Evolutionary conservation across 208 protist genomes (phyloP), one percentile per base, ranked within the genome.

Genomic region (Leishmania aethiopica): DNA sequence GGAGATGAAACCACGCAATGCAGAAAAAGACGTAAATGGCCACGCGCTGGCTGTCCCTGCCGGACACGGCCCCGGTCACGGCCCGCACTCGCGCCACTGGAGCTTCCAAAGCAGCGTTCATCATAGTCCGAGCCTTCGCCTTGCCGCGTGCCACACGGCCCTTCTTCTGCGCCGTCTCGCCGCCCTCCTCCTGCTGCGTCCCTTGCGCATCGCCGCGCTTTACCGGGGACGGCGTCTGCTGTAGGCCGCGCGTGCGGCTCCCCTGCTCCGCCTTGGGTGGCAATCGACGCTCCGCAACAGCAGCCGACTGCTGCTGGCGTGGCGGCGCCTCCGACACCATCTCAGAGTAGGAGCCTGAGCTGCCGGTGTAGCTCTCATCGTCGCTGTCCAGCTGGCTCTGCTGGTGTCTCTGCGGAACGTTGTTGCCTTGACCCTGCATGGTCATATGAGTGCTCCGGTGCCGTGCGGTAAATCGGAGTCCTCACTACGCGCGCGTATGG

Each of bases 11-110:
- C 3, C 82, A 79, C 17, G 79, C 25, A 19, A 94, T 73, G 35
- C 80, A 28, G 59, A 95, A 83, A 55, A 92, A 91, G 25, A 92
- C 49, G 49, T 91, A 91, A 15, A 91, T 76, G 72, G 75, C 49
- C 37, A 91, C 70, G 17, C 88, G 89, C 80, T 94, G 91, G 25
- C 73, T 79, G 76, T 90, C 87, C 0, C 77, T 67, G 49, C 84
- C 80, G 35, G 76, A 67, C 10, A 91, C 49, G 1, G 76, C 62
- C 2, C 55, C 67, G 11, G 75, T 59, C 35, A 80, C 83, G 28
- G 70, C 73, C 17, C 80, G 76, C 75, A 79, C 55, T 22, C 80
- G 84, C 19, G 66, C 75, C 7, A 59, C 78, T 5, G 78, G 80
- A 1, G 84, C 75, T 5, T 73, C 67, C 13, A 79, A 55, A 10